A percentile compares a stretch with the other conserved stretches of the same genome.
These are phyloP conservation scores for Pisolithus marmoratus DNA, from an alignment of 768 basidiomycete species.

Conservation along the genomic window DNA sequence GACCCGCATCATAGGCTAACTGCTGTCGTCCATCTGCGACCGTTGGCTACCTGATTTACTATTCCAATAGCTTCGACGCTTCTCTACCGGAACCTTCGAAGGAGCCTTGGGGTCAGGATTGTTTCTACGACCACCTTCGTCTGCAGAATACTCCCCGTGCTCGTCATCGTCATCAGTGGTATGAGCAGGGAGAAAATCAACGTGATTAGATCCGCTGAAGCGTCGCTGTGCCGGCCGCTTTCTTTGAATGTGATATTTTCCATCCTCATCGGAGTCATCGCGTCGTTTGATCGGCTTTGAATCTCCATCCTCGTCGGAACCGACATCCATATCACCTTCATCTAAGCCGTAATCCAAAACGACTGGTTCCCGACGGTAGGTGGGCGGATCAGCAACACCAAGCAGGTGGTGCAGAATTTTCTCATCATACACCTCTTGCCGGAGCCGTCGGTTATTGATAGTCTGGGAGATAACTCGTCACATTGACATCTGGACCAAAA, in stretches of 20 bases:
- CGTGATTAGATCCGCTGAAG: slow-evolving; percentile 31
- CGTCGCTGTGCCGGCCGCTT: slow-evolving; percentile 45
- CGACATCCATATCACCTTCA: slow-evolving; percentile 31
- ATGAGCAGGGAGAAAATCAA: slow-evolving; percentile 40
- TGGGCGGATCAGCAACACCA: slow-evolving; percentile 32
- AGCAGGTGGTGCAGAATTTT: slow-evolving; percentile 54
- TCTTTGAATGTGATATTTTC: slow-evolving; percentile 50
- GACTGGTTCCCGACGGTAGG: slow-evolving; percentile 8
- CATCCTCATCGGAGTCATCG: slow-evolving; percentile 44
- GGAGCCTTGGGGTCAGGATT: background rate
- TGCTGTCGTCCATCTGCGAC: slow-evolving; percentile 4
- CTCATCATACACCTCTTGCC: slow-evolving; percentile 63
- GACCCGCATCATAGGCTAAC: slow-evolving; percentile 11
- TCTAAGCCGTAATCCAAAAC: slow-evolving; percentile 36
- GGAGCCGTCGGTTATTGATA: slow-evolving; percentile 63
- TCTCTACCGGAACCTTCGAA: background rate
- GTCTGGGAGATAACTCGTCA: slow-evolving; percentile 39
- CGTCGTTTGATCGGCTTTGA: slow-evolving; percentile 14
- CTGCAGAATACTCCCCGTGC: slow-evolving; percentile 21
- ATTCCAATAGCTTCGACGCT: slow-evolving; percentile 51
- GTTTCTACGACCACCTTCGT: slow-evolving; percentile 24
- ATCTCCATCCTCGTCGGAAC: slow-evolving; percentile 20
- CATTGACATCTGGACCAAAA: background rate
- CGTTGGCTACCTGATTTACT: slow-evolving; percentile 34
- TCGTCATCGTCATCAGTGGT: slow-evolving; percentile 45